phyloP scores from a whole-genome alignment of 257 asterid genomes.

The Nicotiana tomentosiformis region DNA sequence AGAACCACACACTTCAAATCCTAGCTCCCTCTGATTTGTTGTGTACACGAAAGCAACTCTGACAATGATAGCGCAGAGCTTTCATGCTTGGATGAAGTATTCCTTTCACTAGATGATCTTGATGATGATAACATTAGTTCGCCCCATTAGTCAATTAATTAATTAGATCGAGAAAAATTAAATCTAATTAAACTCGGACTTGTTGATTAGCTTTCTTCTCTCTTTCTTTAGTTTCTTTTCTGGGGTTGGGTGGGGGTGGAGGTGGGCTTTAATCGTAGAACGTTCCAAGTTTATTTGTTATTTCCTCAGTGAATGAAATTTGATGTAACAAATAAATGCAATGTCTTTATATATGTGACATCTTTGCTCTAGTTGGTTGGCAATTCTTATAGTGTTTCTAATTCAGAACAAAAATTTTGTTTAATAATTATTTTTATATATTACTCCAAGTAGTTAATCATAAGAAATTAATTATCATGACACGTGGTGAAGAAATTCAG shows the following conservation, averaged over 20 bases:
- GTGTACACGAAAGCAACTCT: conserved; percentile 53
- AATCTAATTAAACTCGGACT: conserved; percentile 3
- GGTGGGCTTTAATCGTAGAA: not conserved
- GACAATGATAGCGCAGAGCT: conserved; percentile 58
- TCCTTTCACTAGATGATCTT: conserved; percentile 70
- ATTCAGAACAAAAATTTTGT: not conserved
- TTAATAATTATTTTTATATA: no score
- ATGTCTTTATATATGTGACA: not conserved
- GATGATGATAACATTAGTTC: conserved; percentile 56
- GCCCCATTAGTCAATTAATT: conserved; percentile 26
- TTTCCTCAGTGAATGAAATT: not conserved
- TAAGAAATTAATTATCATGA: no score
- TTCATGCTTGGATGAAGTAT: conserved; percentile 88
- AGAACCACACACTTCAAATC: no score
- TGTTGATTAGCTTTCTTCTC: not conserved
- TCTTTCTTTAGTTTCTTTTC: no score
- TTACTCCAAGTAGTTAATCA: not conserved
- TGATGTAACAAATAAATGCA: not conserved
- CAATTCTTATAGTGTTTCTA: no score
- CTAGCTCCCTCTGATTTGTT: conserved; percentile 11
- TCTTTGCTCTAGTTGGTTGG: not conserved
- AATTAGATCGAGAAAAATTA: conserved; percentile 18
- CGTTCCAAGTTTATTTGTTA: not conserved
- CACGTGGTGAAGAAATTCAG: not conserved
- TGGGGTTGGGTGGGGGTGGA: no score